Evolutionary conservation across 2,329 filamentous ascomycete species (phyloP), one percentile per base, ranked within the genome.

Genomic region (Emergomyces orientalis): DNA sequence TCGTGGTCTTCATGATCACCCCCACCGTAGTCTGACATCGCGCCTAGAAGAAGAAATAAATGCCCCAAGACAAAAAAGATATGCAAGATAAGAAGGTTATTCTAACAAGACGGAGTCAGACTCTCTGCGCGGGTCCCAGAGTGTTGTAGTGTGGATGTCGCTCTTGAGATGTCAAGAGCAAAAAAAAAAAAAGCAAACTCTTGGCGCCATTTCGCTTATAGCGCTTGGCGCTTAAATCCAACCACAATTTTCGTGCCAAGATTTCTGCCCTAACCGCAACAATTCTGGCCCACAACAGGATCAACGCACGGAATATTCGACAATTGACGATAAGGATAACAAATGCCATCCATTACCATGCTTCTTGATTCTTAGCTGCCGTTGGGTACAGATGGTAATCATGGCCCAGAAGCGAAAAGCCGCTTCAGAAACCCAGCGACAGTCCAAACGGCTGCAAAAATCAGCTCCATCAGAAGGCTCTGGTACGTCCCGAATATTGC

Each of bases 21-120:
- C 71, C 87, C 85, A 69, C 86, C 87, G 78, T 86, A 87, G 78
- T 90, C 88, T 76, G 88, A 91, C 88, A 91, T 90, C 58, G 64
- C 74, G 71, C 60, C 25, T 17, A 32, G 39, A 39, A 27, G 61
- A n/a, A 62, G 45, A 61, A 57, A 57, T 25, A 60, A 61, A 59
- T 62, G 56, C 57, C 57, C 59, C 60, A 63, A 59, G 62, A 37
- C 62, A 66, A 60, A 65, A 65, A 41, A 55, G 65, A 30, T 58
- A 59, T 47, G 22, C 25, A 34, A 32, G 3, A n/a, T 45, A 32
- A n/a, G 13, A 32, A 27, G 8, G 25, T 6, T 9, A 8, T 25
- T 19, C 27, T 27, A 22, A 27, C 11, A 13, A 14, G 54, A 17
- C 22, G 8, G 22, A 39, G 34, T 41, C 34, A 14, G 22, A 19